Evolutionary conservation across 2,329 filamentous ascomycete genomes (phyloP).

Genomic region (Penicillium concentricum): DNA sequence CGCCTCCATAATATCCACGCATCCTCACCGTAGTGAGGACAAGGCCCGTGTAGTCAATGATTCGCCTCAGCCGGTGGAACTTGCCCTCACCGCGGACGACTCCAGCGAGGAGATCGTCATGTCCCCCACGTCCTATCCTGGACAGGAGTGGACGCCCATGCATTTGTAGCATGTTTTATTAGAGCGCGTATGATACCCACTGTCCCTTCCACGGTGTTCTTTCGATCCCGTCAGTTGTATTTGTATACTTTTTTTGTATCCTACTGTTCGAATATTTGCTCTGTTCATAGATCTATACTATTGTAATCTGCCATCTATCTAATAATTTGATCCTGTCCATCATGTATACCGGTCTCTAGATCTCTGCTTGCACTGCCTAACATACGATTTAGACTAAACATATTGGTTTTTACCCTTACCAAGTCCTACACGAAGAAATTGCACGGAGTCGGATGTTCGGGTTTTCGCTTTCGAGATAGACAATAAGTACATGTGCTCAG

Average conservation of each 20-base stretch:
- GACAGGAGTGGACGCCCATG: slow-evolving; percentile 47
- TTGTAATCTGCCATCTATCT: no score
- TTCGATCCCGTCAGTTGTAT: background rate
- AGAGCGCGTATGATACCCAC: background rate
- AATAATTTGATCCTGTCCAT: background rate
- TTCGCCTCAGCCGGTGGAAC: slow-evolving; percentile 31
- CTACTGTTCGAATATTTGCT: background rate
- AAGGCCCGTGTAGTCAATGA: slow-evolving; percentile 24
- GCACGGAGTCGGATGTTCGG: background rate
- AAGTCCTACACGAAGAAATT: background rate
- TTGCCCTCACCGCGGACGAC: slow-evolving; percentile 37
- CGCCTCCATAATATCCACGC: slow-evolving; percentile 9
- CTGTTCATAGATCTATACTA: no score
- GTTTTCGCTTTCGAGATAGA: background rate
- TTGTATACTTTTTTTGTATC: background rate
- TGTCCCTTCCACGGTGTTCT: background rate
- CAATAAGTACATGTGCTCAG: background rate
- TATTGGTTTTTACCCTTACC: no score
- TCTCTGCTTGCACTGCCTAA: background rate
- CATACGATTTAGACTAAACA: background rate
- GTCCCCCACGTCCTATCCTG: slow-evolving; percentile 51
- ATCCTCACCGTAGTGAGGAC: slow-evolving; percentile 22
- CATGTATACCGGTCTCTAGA: background rate
- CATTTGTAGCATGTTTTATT: slow-evolving; percentile 10
- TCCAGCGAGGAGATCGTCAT: slow-evolving; percentile 48